These are phyloP conservation scores for Phytophthora tentaculata DNA, from an alignment of 352 stramenopile genomes.

Conservation along the genomic window DNA sequence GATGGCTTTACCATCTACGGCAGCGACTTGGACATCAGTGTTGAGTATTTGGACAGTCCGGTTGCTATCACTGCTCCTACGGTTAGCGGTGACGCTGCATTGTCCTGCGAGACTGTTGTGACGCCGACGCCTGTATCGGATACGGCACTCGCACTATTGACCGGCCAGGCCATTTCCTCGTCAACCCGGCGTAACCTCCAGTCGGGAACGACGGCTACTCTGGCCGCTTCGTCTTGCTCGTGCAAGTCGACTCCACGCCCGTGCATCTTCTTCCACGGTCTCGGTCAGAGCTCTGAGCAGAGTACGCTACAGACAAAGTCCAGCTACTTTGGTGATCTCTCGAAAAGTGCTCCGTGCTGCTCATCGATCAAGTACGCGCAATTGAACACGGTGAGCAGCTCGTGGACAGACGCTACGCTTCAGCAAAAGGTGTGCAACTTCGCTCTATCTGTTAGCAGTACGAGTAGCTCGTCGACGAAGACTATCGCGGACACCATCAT, in stretches of 20 bases:
- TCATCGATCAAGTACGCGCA: conserved; percentile 38
- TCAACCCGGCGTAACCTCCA: conserved; percentile 16
- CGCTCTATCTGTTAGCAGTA: conserved; percentile 30
- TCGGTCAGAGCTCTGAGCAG: conserved; percentile 22
- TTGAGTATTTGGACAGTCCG: conserved; percentile 25
- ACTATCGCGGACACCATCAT: conserved; percentile 43
- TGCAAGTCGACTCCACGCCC: conserved; percentile 31
- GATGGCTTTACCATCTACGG: conserved; percentile 28
- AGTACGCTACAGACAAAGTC: conserved; percentile 26
- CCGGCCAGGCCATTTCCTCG: conserved; percentile 16
- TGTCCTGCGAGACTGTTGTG: conserved; percentile 20
- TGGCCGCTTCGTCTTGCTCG: conserved; percentile 29
- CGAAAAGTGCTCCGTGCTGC: conserved; percentile 40
- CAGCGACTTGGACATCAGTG: conserved; percentile 31
- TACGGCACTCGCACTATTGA: conserved; percentile 9
- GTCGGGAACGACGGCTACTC: conserved; percentile 3
- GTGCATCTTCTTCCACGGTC: conserved; percentile 47
- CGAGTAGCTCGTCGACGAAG: conserved; percentile 20
- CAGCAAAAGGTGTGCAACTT: conserved; percentile 45
- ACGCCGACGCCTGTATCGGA: conserved; percentile 12
- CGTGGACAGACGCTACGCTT: conserved; percentile 34
- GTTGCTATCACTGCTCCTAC: conserved; percentile 27
- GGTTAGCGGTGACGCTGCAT: conserved; percentile 10
- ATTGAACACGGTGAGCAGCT: conserved; percentile 35
- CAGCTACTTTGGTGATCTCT: conserved; percentile 39